Conservation (phyloP, 73 alveolate species). For the Durusdinium trenchii region DNA sequence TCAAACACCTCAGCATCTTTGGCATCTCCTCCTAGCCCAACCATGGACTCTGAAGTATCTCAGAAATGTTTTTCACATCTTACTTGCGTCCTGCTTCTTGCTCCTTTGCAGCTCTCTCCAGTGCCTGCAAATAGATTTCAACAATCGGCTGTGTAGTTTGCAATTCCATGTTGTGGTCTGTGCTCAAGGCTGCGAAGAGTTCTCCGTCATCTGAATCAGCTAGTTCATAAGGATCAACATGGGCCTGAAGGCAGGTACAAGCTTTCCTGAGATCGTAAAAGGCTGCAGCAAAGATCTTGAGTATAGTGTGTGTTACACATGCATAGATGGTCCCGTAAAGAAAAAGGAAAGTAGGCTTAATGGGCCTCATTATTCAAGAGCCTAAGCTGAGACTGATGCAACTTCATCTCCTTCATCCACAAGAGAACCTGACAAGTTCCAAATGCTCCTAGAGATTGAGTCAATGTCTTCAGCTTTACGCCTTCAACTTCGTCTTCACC, state of each 20-base stretch:
- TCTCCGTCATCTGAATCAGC: slow-evolving; percentile 75
- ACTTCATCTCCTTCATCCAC: too few relatives aligned
- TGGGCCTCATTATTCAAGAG: too few relatives aligned
- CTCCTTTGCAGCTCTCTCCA: slow-evolving; percentile 76
- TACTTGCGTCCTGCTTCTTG: slow-evolving; percentile 5
- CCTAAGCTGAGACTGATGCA: too few relatives aligned
- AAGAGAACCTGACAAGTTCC: too few relatives aligned
- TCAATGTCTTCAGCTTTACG: too few relatives aligned
- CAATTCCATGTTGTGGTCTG: neutral
- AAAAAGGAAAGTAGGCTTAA: too few relatives aligned
- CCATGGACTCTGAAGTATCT: neutral
- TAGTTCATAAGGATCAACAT: slow-evolving; percentile 76
- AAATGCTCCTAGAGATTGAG: too few relatives aligned
- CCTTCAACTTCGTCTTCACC: too few relatives aligned
- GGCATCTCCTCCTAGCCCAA: neutral
- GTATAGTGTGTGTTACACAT: too few relatives aligned
- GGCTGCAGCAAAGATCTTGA: too few relatives aligned
- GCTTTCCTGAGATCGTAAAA: too few relatives aligned
- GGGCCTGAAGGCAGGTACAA: slow-evolving; percentile 42
- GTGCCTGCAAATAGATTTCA: neutral
- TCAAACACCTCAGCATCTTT: neutral
- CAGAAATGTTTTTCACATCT: neutral
- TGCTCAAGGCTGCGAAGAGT: slow-evolving; percentile 11
- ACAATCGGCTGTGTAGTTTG: neutral
- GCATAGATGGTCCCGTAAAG: too few relatives aligned